Percentiles rank a stretch among this genome's conserved stretches.
These are phyloP conservation scores for Podospora didyma DNA, from an alignment of 495 filamentous ascomycete species.

Conservation along the genomic window DNA sequence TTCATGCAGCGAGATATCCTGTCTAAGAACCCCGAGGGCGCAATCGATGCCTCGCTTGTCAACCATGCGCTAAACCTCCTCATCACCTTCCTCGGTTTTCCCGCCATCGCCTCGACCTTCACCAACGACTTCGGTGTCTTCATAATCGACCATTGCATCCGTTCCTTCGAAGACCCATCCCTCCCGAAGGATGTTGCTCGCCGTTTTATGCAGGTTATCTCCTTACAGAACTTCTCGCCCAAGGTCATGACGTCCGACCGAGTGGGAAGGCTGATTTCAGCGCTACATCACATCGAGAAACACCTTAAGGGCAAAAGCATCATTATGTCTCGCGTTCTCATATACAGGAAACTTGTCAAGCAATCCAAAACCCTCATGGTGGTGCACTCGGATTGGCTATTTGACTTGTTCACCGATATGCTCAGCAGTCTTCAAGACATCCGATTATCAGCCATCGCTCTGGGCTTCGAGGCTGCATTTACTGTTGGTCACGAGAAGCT, in stretches of 20 bases:
- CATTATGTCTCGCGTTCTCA: conserved; percentile 62
- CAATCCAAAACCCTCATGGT: conserved; percentile 67
- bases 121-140: conserved; percentile 74
- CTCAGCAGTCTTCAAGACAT: conserved; percentile 75
- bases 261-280: conserved; percentile 60
- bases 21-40: conserved; percentile 47
- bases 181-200: conserved; percentile 72
- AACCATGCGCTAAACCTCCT: conserved; percentile 74
- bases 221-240: conserved; percentile 68
- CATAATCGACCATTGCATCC: conserved; percentile 73
- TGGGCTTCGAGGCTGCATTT: conserved; percentile 64
- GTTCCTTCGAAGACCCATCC: conserved; percentile 49
- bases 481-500: conserved; percentile 60
- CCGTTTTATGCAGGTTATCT: conserved; percentile 72
- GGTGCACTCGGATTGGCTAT: conserved; percentile 65
- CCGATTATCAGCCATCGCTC: conserved; percentile 63
- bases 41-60: conserved; percentile 58
- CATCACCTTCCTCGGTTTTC: conserved; percentile 65
- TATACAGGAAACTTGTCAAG: conserved; percentile 70
- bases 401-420: conserved; percentile 75
- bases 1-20: conserved; percentile 78
- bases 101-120: conserved; percentile 57
- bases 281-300: conserved; percentile 67
- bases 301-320: conserved; percentile 74
- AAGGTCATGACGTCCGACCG: conserved; percentile 69